phyloP scores from a whole-genome alignment of 1,284 basidiomycete genomes.

The Coriolopsis trogii region DNA sequence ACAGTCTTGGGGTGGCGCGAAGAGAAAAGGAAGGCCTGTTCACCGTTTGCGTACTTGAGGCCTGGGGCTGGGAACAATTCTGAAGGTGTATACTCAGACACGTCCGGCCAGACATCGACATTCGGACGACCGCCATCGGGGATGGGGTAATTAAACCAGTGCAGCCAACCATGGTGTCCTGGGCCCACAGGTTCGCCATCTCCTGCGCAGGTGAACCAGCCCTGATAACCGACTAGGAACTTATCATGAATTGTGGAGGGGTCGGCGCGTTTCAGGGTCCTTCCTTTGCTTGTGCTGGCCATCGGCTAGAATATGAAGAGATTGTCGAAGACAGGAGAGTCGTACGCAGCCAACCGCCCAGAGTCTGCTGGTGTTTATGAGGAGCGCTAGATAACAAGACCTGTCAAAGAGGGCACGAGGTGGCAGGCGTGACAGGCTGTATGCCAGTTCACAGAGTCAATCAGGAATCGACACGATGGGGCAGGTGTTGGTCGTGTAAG shows the following conservation, averaged over 20 bases:
- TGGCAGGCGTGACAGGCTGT: no score
- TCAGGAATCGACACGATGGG: no score
- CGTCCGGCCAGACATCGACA: slow-evolving; percentile 76
- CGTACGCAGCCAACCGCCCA: neutral
- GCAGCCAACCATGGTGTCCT: slow-evolving; percentile 83
- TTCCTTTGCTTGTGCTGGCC: slow-evolving; percentile 21
- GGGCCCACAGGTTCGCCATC: slow-evolving; percentile 48
- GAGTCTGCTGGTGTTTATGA: neutral
- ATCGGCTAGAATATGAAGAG: slow-evolving; percentile 3
- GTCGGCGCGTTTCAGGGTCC: slow-evolving; percentile 40
- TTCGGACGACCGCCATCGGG: slow-evolving; percentile 68
- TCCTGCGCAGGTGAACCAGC: slow-evolving; percentile 60
- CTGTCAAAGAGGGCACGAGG: no score
- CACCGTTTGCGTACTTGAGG: slow-evolving; percentile 53
- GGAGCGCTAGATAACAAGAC: no score
- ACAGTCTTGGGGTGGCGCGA: slow-evolving; percentile 75
- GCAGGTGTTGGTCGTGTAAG: no score
- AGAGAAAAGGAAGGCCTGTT: slow-evolving; percentile 70
- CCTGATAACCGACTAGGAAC: slow-evolving; percentile 81
- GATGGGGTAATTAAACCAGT: slow-evolving; percentile 73
- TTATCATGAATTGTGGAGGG: slow-evolving; percentile 71
- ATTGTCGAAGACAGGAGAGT: neutral
- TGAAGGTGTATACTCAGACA: slow-evolving; percentile 64
- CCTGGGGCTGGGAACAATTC: slow-evolving; percentile 75
- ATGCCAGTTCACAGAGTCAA: no score